Evolutionary conservation across 768 basidiomycete genomes (phyloP).

Genomic region (Boletus edulis): DNA sequence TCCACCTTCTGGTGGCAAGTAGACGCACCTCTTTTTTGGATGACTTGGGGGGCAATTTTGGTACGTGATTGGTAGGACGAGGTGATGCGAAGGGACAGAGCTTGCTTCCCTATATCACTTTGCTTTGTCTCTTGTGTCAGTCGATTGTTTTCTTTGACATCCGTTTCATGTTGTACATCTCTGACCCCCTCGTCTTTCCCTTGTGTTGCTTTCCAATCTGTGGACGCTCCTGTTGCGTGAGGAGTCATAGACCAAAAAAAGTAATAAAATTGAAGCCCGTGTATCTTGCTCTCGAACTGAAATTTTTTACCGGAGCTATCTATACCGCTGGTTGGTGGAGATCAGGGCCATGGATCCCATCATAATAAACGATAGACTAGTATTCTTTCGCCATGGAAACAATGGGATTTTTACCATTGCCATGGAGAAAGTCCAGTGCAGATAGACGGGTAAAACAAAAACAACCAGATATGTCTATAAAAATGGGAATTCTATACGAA

Average conservation of each 20-base stretch:
- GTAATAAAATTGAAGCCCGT: too few species aligned
- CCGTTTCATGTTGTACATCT: slow-evolving; percentile 15
- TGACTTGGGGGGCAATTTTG: slow-evolving; percentile 1
- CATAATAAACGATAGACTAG: too few species aligned
- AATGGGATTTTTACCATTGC: neutral
- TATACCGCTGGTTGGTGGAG: too few species aligned
- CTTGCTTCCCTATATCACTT: slow-evolving; percentile 12
- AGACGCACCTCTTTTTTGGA: neutral
- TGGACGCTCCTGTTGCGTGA: slow-evolving; percentile 24
- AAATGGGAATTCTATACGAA: slow-evolving; percentile 4
- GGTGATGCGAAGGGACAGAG: slow-evolving; percentile 1
- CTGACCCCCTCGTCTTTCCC: slow-evolving; percentile 3
- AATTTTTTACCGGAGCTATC: too few species aligned
- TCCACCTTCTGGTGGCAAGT: slow-evolving; percentile 27
- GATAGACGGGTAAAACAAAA: neutral
- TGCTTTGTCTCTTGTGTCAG: slow-evolving; percentile 8
- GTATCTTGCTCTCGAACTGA: too few species aligned
- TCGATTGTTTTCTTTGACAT: slow-evolving; percentile 2
- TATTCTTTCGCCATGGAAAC: slow-evolving; percentile 10
- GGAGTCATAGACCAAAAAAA: slow-evolving; percentile 12
- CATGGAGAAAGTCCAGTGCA: neutral
- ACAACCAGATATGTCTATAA: neutral
- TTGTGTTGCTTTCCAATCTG: slow-evolving; percentile 7
- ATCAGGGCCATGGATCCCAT: too few species aligned
- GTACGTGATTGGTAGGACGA: neutral